Base-by-base conservation (phyloP, 345 rosid genomes). In the Cardamine resedifolia region DNA sequence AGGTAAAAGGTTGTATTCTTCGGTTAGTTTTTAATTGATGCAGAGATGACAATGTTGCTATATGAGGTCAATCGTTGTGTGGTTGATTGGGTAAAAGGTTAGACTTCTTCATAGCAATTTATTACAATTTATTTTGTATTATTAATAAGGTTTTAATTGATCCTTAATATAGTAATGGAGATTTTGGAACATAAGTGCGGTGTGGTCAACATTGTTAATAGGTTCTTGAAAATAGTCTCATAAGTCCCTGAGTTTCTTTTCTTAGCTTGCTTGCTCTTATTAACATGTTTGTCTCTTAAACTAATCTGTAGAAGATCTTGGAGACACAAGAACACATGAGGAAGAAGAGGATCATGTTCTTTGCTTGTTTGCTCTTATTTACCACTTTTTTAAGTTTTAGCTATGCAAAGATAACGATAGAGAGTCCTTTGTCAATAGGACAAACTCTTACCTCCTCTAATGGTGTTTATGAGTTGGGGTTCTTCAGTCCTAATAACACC, bases 381-480 rank as follows among this genome's bases (percentile, higher is more conserved):
- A 52, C 76, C 15, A 15, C 23, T 0, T 0, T 61, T 0, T 50
- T 10, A 5, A 38, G 43, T 61, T 50, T 20, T 19, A 48, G 44
- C 7, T 20, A 31, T 64, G 69, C 57, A 48, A 19, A 4, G 16
- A 64, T 47, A 48, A 64, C 57, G 3, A 14, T 9, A 19, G 28
- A 31, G 1, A 64, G 31, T 31, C 57, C 57, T 30, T 48, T 67
- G 62, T 67, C 62, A 10, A 5, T 52, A 38, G 62, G 39, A 6
- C 7, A 67, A 52, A 52, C 36, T 9, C 62, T 67, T 8, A 55
- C 11, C 24, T 80, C 83, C 3, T 19, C 71, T 2, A 55, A 64
- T 9, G 27, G 43, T 3, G 55, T 21, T 23, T 80, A 76, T 39
- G 77, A 66, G 14, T 48, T 67, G n/a, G 80, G 82, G 8, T 77